Evolutionary conservation across 2,329 filamentous ascomycete genomes (phyloP).

Genomic region (Rhexocercosporidium sp.): DNA sequence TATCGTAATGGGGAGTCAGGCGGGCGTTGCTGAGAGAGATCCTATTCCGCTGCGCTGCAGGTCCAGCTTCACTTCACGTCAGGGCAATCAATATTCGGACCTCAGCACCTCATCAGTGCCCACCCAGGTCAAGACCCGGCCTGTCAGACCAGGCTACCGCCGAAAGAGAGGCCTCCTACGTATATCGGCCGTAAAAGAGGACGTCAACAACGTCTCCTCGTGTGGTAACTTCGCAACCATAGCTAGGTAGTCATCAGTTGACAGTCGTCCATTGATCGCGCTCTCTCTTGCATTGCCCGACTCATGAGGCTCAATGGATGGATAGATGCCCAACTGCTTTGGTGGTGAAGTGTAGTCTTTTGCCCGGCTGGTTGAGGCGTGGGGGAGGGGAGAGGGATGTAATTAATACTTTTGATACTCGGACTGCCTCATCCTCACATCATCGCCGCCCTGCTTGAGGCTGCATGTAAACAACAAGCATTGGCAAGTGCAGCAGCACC

Average conservation of each 20-base stretch:
- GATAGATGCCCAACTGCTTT: not conserved
- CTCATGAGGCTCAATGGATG: slow-evolving; percentile 2
- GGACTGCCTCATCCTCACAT: slow-evolving; percentile 14
- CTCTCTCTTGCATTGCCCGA: not conserved
- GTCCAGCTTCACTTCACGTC: slow-evolving; percentile 13
- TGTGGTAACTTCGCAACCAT: not conserved
- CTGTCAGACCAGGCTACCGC: not conserved
- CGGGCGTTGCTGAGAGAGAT: slow-evolving; percentile 13
- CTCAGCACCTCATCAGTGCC: not conserved
- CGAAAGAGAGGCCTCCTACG: not conserved
- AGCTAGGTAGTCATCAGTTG: not conserved
- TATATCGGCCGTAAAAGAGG: not conserved
- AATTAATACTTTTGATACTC: slow-evolving; percentile 24
- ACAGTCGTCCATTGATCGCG: not conserved
- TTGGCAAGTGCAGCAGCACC: not conserved
- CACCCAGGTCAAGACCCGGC: not conserved
- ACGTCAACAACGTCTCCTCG: not conserved
- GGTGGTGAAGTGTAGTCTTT: not conserved
- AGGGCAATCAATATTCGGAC: slow-evolving; percentile 5
- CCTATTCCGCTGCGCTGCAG: slow-evolving; percentile 3
- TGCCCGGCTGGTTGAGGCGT: slow-evolving; percentile 14
- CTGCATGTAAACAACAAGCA: slow-evolving; percentile 16
- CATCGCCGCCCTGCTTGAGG: slow-evolving; percentile 16
- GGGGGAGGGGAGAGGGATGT: not conserved
- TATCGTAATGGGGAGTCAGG: not conserved